A percentile compares a stretch with the other conserved stretches of the same genome.
Evolutionary conservation across 2,329 filamentous ascomycete genomes (phyloP).

Genomic region (Xylariaceae sp.): DNA sequence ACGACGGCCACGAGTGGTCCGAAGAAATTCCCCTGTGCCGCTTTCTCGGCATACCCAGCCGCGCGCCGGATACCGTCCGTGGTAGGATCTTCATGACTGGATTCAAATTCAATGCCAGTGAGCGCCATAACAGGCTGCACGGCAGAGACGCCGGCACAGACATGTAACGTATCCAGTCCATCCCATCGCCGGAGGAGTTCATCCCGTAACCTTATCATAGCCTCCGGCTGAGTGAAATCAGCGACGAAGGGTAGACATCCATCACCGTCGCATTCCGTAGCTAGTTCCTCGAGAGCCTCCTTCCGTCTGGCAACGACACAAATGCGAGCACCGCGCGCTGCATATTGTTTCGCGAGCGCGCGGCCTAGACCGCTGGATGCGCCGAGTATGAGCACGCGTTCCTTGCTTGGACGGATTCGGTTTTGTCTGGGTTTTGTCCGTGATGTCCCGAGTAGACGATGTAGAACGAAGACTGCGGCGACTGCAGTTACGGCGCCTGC

Average conservation of each 20-base stretch:
- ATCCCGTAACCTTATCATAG: slow-evolving; percentile 28
- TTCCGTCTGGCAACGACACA: slow-evolving; percentile 30
- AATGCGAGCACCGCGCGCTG: slow-evolving; percentile 27
- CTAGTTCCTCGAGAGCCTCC: slow-evolving; percentile 25
- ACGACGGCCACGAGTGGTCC: slow-evolving; percentile 29
- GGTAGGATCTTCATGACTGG: slow-evolving; percentile 16
- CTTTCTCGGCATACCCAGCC: slow-evolving; percentile 22
- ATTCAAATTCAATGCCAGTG: slow-evolving; percentile 17
- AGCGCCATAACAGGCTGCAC: slow-evolving; percentile 32
- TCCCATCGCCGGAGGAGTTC: slow-evolving; percentile 25
- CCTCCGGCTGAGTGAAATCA: slow-evolving; percentile 26
- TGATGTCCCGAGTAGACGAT: slow-evolving; percentile 4
- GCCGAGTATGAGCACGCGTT: slow-evolving; percentile 32
- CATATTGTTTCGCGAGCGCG: slow-evolving; percentile 27
- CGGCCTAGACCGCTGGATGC: slow-evolving; percentile 33
- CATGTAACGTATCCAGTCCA: slow-evolving; percentile 30
- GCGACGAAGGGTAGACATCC: slow-evolving; percentile 26
- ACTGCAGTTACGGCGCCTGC: slow-evolving; percentile 12
- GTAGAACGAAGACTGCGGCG: slow-evolving; percentile 14
- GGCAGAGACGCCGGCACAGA: slow-evolving; percentile 33
- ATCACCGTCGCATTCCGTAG: slow-evolving; percentile 25
- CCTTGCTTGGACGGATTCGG: slow-evolving; percentile 16
- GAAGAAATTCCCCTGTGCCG: slow-evolving; percentile 30
- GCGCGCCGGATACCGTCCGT: slow-evolving; percentile 23
- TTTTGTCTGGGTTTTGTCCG: slow-evolving; percentile 11